Percentiles rank a stretch among this genome's conserved stretches.
phyloP scores from a whole-genome alignment of 192 early-diverging fungal genomes.

The Gamsiella multidivaricata region DNA sequence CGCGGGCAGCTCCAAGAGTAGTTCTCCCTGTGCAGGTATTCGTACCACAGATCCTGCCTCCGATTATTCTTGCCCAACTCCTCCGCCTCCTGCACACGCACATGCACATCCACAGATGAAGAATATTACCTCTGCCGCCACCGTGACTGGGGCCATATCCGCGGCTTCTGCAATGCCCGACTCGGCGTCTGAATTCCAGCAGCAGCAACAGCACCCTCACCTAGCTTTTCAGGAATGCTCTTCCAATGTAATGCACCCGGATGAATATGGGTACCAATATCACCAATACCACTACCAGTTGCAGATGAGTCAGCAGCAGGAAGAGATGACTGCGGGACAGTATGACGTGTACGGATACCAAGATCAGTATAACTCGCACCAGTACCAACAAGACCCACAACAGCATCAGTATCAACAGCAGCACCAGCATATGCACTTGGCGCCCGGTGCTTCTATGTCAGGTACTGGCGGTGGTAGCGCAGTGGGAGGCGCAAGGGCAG shows the following conservation, averaged over 20 bases:
- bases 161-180: neutral
- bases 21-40: no score
- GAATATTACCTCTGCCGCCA: neutral
- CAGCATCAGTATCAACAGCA: neutral
- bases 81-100: no score
- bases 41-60: no score
- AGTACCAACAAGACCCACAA: constrained; percentile 14
- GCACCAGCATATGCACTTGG: no score
- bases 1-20: neutral
- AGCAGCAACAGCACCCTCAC: neutral
- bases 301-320: neutral
- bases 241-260: neutral
- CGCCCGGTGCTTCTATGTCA: no score
- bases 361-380: no score
- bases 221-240: no score
- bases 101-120: constrained; percentile 7
- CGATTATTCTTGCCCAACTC: no score
- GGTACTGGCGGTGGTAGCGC: neutral
- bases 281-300: neutral
- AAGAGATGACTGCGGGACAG: no score
- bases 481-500: neutral
- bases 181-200: neutral
- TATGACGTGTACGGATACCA: no score
- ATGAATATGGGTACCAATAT: constrained; percentile 1
- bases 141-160: neutral